phyloP scores from a whole-genome alignment of 768 basidiomycete genomes.

The Boletus bicolor region DNA sequence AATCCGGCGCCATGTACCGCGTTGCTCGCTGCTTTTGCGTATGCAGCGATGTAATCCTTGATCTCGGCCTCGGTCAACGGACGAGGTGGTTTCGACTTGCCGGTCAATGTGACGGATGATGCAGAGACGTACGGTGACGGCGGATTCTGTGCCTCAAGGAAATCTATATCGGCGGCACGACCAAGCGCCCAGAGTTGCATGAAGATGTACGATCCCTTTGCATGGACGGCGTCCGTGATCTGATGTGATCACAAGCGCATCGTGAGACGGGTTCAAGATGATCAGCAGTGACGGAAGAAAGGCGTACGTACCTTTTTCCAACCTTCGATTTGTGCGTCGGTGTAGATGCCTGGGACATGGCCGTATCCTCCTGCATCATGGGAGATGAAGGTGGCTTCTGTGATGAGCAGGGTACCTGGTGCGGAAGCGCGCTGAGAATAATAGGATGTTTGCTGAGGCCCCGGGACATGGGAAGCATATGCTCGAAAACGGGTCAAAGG shows the following conservation, averaged over 20 bases:
- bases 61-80: constrained; percentile 31
- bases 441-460: constrained; percentile 40
- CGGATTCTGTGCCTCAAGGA: constrained; percentile 33
- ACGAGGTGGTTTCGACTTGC: constrained; percentile 15
- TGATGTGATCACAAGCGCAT: constrained; percentile 13
- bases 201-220: constrained; percentile 45
- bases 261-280: background rate
- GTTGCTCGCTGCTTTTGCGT: constrained; percentile 32
- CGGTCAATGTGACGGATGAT: constrained; percentile 28
- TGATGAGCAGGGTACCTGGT: constrained; percentile 53
- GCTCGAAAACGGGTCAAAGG: constrained; percentile 50
- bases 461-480: constrained; percentile 33
- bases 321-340: constrained; percentile 48
- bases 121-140: constrained; percentile 33
- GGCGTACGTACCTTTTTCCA: constrained; percentile 44
- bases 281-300: too few relatives aligned
- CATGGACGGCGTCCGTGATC: constrained; percentile 59
- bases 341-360: constrained; percentile 64
- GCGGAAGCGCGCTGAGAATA: constrained; percentile 45
- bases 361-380: constrained; percentile 44
- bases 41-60: constrained; percentile 28
- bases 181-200: constrained; percentile 60
- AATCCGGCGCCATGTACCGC: constrained; percentile 40
- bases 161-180: constrained; percentile 36
- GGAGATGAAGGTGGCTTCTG: constrained; percentile 56